These are phyloP conservation scores for Leucoagaricus sp. DNA, from an alignment of 1,284 basidiomycete genomes.

Conservation along the genomic window DNA sequence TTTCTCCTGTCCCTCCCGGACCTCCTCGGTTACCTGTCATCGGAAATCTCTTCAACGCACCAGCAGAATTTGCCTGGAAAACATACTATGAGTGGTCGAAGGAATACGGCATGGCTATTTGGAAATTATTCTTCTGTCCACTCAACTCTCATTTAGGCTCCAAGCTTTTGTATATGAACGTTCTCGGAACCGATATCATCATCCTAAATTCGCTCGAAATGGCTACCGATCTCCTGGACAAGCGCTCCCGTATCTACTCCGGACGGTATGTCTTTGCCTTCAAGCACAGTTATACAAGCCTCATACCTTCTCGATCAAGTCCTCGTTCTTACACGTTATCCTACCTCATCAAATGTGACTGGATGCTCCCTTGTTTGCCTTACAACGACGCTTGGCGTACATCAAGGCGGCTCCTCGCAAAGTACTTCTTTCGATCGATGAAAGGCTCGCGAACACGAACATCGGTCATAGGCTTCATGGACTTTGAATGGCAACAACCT, in stretches of 20 bases:
- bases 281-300: neutral
- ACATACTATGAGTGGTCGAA: neutral
- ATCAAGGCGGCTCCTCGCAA: neutral
- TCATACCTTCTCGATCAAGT: neutral
- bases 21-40: neutral
- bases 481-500: constrained; percentile 1
- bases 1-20: neutral
- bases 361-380: neutral
- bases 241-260: constrained; percentile 13
- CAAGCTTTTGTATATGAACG: constrained; percentile 12
- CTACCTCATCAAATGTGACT: neutral
- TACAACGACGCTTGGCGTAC: constrained; percentile 4
- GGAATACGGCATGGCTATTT: neutral
- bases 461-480: neutral
- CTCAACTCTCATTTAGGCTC: neutral
- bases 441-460: neutral
- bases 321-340: neutral
- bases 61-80: neutral
- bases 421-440: neutral
- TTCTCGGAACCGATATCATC: constrained; percentile 3
- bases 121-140: neutral
- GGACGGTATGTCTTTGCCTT: neutral
- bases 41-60: constrained; percentile 2
- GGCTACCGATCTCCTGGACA: constrained; percentile 13
- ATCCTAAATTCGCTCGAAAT: constrained; percentile 9